Percentiles rank a stretch among this genome's conserved stretches.
These are phyloP conservation scores for Mallotus japonicus DNA, from an alignment of 441 rosid species.

Conservation along the genomic window DNA sequence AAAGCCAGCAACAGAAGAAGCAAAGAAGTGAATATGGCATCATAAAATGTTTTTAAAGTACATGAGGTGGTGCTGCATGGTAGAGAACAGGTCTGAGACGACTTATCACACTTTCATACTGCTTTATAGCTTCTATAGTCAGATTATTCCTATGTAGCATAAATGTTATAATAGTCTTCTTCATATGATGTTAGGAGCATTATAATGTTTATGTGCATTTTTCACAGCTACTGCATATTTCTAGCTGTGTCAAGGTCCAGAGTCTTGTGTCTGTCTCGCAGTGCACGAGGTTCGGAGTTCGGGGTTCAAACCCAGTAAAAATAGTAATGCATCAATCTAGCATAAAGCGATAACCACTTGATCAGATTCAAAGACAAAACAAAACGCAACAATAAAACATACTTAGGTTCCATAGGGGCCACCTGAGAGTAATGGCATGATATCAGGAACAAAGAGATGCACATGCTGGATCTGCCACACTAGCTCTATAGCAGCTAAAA, in stretches of 20 bases:
- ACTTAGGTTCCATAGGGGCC: constrained; percentile 1
- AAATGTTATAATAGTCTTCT: neutral
- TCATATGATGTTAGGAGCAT: constrained; percentile 1
- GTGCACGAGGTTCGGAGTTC: no score
- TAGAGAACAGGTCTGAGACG: constrained; percentile 5
- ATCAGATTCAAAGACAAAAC: neutral
- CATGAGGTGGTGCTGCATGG: neutral
- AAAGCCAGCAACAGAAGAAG: constrained; percentile 42
- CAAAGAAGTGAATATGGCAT: constrained; percentile 41
- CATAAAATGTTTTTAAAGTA: neutral
- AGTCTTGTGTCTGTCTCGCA: no score
- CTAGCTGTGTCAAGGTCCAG: neutral
- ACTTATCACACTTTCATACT: neutral
- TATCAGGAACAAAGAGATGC: neutral
- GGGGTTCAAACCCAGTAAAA: neutral
- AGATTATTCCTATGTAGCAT: neutral
- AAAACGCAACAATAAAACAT: neutral
- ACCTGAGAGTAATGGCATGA: neutral
- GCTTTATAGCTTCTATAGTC: neutral
- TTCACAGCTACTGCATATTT: neutral
- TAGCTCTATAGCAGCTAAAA: constrained; percentile 20
- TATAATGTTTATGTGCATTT: neutral
- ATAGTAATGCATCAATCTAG: neutral
- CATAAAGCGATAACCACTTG: neutral
- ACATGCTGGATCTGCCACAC: neutral